Conservation (phyloP, 805 yeast genomes). For the Wickerhamiella alocasiicola region DNA sequence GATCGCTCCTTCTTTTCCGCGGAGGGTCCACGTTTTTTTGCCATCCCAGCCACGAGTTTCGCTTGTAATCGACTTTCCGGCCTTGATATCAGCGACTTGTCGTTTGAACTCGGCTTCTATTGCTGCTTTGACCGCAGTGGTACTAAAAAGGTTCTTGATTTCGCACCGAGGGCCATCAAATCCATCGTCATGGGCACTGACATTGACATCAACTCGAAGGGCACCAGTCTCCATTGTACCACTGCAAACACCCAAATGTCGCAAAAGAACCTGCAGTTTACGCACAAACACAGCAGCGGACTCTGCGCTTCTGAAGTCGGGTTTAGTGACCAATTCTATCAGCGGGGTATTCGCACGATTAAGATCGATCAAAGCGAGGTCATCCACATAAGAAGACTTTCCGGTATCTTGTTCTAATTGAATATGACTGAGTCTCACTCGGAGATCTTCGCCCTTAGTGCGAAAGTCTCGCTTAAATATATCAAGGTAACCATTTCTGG, state of each 20-base stretch:
- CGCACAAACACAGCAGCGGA: slow-evolving; percentile 70
- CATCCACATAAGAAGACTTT: slow-evolving; percentile 45
- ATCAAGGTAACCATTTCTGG: slow-evolving; percentile 48
- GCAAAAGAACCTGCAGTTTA: slow-evolving; percentile 61
- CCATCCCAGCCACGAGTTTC: slow-evolving; percentile 97
- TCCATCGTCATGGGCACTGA: slow-evolving; percentile 44
- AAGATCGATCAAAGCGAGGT: slow-evolving; percentile 47
- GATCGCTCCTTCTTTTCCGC: slow-evolving; percentile 67
- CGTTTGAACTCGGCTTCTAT: slow-evolving; percentile 57
- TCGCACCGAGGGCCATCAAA: slow-evolving; percentile 57
- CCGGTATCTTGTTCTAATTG: slow-evolving; percentile 97
- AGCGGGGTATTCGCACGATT: slow-evolving; percentile 80
- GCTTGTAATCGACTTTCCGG: slow-evolving; percentile 28
- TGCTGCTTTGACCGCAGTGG: slow-evolving; percentile 68
- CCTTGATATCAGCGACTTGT: slow-evolving; percentile 42
- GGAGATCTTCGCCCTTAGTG: slow-evolving; percentile 26
- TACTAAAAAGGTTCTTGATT: slow-evolving; percentile 76
- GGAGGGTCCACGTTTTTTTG: slow-evolving; percentile 44
- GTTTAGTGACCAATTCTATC: slow-evolving; percentile 82
- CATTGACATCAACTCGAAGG: slow-evolving; percentile 85
- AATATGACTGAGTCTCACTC: slow-evolving; percentile 58
- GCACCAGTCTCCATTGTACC: slow-evolving; percentile 94
- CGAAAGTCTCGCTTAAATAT: slow-evolving; percentile 45
- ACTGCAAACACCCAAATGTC: slow-evolving; percentile 59
- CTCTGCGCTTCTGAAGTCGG: slow-evolving; percentile 58